Evolutionary conservation across 1,139 yeast species (phyloP).

Genomic region (Blastobotrys proliferans): DNA sequence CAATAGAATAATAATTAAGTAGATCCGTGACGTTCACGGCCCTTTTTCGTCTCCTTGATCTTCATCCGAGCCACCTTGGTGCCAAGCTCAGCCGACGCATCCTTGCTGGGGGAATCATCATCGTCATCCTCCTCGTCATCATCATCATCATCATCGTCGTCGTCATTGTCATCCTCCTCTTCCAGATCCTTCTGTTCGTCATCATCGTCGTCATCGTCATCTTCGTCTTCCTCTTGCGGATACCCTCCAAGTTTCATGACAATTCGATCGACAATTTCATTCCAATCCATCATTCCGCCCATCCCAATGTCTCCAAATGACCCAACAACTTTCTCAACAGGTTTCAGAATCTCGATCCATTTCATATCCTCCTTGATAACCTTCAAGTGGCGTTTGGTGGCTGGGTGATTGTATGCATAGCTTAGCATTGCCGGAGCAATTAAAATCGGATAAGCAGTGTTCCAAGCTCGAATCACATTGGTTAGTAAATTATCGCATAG

Average conservation of each 20-base stretch:
- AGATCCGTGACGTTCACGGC: constrained; percentile 7
- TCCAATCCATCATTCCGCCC: constrained; percentile 98
- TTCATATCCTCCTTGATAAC: constrained; percentile 82
- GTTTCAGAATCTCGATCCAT: constrained; percentile 84
- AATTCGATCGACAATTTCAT: constrained; percentile 81
- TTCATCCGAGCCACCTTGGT: not conserved
- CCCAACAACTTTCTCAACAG: constrained; percentile 89
- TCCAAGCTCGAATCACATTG: constrained; percentile 89
- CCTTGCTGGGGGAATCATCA: too few relatives aligned
- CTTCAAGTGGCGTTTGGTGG: constrained; percentile 76
- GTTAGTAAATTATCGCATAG: constrained; percentile 85
- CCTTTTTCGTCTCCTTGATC: constrained; percentile 3
- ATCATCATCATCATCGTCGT: constrained; percentile 17
- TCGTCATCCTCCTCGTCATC: constrained; percentile 15
- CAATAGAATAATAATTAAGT: too few relatives aligned
- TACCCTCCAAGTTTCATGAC: constrained; percentile 84
- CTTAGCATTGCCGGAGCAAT: constrained; percentile 95
- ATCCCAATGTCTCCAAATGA: constrained; percentile 92
- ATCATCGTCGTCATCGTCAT: constrained; percentile 59
- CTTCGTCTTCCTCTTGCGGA: constrained; percentile 82
- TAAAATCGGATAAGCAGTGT: constrained; percentile 77
- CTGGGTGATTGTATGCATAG: constrained; percentile 80
- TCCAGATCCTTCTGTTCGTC: constrained; percentile 40
- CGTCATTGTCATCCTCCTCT: constrained; percentile 23
- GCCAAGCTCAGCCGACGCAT: too few relatives aligned